These are phyloP conservation scores for Moesziomyces globuligerus DNA, from an alignment of 1,284 basidiomycete genomes.

Conservation along the genomic window DNA sequence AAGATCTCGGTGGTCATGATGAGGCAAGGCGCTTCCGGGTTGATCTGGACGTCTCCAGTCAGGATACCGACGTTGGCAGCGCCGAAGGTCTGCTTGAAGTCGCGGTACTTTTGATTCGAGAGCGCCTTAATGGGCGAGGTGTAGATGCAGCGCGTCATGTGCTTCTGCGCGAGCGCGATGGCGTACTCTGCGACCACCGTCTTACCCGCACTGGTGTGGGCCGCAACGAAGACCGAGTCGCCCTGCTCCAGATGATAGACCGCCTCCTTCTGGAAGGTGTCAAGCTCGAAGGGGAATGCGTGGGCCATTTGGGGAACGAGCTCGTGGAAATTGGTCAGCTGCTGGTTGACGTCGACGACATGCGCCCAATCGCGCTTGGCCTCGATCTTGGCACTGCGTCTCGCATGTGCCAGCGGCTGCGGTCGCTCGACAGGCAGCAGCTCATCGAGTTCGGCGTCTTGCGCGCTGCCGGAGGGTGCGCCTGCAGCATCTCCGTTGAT, in stretches of 20 bases:
- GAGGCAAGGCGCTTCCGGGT: slow-evolving; percentile 94
- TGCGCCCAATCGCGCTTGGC: slow-evolving; percentile 96
- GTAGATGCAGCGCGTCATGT: slow-evolving; percentile 99
- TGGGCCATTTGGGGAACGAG: slow-evolving; percentile 91
- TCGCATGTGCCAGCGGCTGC: slow-evolving; percentile 40
- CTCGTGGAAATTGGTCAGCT: slow-evolving; percentile 85
- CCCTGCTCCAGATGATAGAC: slow-evolving; percentile 97
- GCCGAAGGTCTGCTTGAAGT: slow-evolving; percentile 97
- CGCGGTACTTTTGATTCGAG: slow-evolving; percentile 98
- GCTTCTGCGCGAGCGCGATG: slow-evolving; percentile 92
- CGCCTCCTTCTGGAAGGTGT: slow-evolving; percentile 96
- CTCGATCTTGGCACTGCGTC: slow-evolving; percentile 36
- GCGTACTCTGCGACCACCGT: slow-evolving; percentile 99
- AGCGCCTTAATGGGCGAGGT: slow-evolving; percentile 99
- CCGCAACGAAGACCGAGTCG: slow-evolving; percentile 97
- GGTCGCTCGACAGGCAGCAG: slow-evolving; percentile 58
- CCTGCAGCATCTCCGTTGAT: slow-evolving; percentile 8
- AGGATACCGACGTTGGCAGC: slow-evolving; percentile 92
- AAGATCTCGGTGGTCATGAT: slow-evolving; percentile 94
- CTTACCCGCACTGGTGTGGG: slow-evolving; percentile 99
- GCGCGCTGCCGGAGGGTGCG: slow-evolving; percentile 11
- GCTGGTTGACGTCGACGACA: slow-evolving; percentile 90
- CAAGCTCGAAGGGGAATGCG: slow-evolving; percentile 81
- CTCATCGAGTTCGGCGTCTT: slow-evolving; percentile 63
- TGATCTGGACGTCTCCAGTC: slow-evolving; percentile 99